phyloP scores from a whole-genome alignment of 257 asterid genomes.

The Solanum verrucosum region DNA sequence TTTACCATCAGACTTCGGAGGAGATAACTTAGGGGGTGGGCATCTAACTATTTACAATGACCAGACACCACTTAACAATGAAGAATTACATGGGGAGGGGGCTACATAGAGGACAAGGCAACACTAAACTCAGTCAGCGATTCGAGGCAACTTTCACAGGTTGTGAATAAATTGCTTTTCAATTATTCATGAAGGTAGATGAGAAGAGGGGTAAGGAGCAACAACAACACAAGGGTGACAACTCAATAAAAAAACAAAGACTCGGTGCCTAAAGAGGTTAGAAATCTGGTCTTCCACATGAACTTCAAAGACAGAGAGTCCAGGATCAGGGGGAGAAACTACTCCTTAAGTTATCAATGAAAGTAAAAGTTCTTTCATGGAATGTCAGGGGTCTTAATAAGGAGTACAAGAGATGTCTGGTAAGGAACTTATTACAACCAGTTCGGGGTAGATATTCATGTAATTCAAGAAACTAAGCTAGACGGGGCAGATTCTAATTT shows the following conservation, averaged over 20 bases:
- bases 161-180: background rate
- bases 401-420: background rate
- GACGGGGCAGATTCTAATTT: background rate
- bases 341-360: background rate
- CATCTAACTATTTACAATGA: background rate
- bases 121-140: background rate
- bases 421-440: background rate
- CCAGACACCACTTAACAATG: background rate
- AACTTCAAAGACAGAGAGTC: background rate
- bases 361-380: background rate
- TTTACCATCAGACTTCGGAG: background rate
- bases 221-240: background rate
- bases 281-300: background rate
- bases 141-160: background rate
- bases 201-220: background rate
- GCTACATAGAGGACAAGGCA: too few species aligned
- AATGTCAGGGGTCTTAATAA: background rate
- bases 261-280: background rate
- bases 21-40: background rate
- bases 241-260: background rate
- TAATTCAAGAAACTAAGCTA: background rate
- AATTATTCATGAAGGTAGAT: background rate
- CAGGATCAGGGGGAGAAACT: background rate
- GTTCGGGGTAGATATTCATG: background rate
- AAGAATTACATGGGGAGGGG: background rate